Evolutionary conservation across 2,329 filamentous ascomycete genomes (phyloP).

Genomic region (Harringtonia aguacate): DNA sequence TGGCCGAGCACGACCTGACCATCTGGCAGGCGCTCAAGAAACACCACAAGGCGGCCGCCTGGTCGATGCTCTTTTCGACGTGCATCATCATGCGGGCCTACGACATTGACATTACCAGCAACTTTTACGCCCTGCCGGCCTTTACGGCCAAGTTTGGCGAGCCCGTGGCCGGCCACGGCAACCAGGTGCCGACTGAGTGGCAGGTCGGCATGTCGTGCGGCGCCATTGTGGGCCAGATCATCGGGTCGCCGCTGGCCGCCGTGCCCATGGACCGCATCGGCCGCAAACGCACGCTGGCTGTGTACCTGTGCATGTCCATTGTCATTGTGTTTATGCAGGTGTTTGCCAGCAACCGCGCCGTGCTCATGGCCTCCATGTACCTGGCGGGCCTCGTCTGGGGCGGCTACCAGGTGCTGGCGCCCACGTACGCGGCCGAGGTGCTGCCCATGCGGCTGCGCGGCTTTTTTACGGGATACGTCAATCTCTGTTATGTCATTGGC

Average conservation of each 20-base stretch:
- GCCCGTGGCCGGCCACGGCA: slow-evolving; percentile 16
- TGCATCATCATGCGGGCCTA: slow-evolving; percentile 49
- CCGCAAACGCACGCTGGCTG: slow-evolving; percentile 26
- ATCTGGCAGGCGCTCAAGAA: slow-evolving; percentile 25
- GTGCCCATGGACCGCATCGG: slow-evolving; percentile 27
- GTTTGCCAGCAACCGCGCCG: slow-evolving; percentile 39
- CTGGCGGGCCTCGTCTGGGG: slow-evolving; percentile 44
- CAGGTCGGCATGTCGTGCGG: slow-evolving; percentile 18
- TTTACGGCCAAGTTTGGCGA: slow-evolving; percentile 40
- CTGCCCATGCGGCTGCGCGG: slow-evolving; percentile 42
- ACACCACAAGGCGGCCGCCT: slow-evolving; percentile 30
- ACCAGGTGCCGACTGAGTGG: slow-evolving; percentile 24
- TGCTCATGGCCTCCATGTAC: slow-evolving; percentile 43
- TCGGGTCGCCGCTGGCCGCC: slow-evolving; percentile 35
- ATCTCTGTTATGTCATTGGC: slow-evolving; percentile 47
- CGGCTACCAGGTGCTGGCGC: slow-evolving; percentile 41
- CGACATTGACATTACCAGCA: slow-evolving; percentile 52
- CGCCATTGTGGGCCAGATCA: slow-evolving; percentile 35
- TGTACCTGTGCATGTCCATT: slow-evolving; percentile 28
- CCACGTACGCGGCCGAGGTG: slow-evolving; percentile 46
- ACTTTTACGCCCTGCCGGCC: slow-evolving; percentile 43
- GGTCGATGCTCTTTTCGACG: slow-evolving; percentile 45
- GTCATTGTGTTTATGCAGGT: slow-evolving; percentile 47
- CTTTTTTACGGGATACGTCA: slow-evolving; percentile 42
- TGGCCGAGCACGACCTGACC: slow-evolving; percentile 23